phyloP scores from a whole-genome alignment of 2,329 filamentous ascomycete species.

The Claviceps sp. region DNA sequence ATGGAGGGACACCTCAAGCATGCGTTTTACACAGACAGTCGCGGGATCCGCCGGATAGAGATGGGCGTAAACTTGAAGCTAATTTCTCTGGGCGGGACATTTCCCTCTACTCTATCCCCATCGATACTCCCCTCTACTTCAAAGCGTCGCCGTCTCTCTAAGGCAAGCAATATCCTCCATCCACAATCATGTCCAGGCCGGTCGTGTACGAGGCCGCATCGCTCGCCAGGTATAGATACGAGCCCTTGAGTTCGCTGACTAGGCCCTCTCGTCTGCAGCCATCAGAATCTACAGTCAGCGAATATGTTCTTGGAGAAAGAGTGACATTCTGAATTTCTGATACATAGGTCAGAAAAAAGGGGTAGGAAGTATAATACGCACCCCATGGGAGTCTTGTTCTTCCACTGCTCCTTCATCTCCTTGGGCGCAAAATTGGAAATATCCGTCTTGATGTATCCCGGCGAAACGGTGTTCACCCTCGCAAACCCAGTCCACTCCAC shows the following conservation, averaged over 20 bases:
- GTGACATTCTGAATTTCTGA: background rate
- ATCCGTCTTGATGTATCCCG: slow-evolving; percentile 64
- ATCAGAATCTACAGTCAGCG: background rate
- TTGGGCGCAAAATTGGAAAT: slow-evolving; percentile 51
- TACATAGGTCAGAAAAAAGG: background rate
- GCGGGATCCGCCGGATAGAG: background rate
- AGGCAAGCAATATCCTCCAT: slow-evolving; percentile 55
- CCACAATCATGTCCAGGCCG: slow-evolving; percentile 58
- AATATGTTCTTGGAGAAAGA: background rate
- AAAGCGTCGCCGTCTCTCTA: slow-evolving; percentile 14
- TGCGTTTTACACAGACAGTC: background rate
- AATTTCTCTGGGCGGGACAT: no score
- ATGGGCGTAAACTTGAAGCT: no score
- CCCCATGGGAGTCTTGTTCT: slow-evolving; percentile 68
- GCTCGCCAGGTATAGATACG: slow-evolving; percentile 67
- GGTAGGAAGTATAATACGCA: slow-evolving; percentile 18
- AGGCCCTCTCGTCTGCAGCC: slow-evolving; percentile 49
- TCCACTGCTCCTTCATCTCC: slow-evolving; percentile 61
- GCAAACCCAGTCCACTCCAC: slow-evolving; percentile 69
- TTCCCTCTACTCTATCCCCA: background rate
- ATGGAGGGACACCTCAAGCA: no score
- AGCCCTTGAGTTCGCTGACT: slow-evolving; percentile 65
- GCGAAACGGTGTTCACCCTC: slow-evolving; percentile 57
- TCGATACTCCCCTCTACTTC: no score
- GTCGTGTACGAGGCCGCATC: slow-evolving; percentile 78